Conservation (phyloP, 495 filamentous ascomycete genomes). For the Letharia columbiana region DNA sequence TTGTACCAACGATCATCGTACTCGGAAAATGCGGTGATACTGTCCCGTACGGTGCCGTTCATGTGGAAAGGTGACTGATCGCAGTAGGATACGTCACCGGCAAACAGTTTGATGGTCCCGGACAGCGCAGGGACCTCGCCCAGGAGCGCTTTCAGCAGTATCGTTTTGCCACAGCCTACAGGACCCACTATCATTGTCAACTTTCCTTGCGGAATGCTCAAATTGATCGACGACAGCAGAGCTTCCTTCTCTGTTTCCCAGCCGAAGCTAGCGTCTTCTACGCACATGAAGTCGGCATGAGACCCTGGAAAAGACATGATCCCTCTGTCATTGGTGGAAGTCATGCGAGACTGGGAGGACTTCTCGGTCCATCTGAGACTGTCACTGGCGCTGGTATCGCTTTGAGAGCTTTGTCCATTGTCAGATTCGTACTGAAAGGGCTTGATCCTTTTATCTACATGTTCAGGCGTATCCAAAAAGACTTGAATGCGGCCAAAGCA, state of each 20-base stretch:
- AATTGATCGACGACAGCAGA: constrained; percentile 34
- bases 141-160: constrained; percentile 48
- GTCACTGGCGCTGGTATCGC: constrained; percentile 6
- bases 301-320: neutral
- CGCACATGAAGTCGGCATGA: constrained; percentile 1
- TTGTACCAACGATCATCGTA: constrained; percentile 54
- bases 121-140: constrained; percentile 42
- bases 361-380: constrained; percentile 1
- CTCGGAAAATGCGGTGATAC: constrained; percentile 45
- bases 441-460: constrained; percentile 30
- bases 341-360: neutral
- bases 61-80: constrained; percentile 47
- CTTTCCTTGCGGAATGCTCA: constrained; percentile 36
- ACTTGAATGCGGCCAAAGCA: constrained; percentile 52
- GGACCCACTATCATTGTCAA: constrained; percentile 50
- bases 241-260: constrained; percentile 43
- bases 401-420: constrained; percentile 13
- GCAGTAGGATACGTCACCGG: constrained; percentile 42
- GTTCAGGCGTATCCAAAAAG: constrained; percentile 43
- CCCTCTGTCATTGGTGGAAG: neutral
- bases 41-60: constrained; percentile 51
- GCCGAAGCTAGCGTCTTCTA: constrained; percentile 43
- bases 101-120: constrained; percentile 37
- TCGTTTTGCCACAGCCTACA: constrained; percentile 54
- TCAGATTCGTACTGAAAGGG: constrained; percentile 27